Conservation (phyloP, 2,329 filamentous ascomycete genomes). For the Nothophoma quercina region DNA sequence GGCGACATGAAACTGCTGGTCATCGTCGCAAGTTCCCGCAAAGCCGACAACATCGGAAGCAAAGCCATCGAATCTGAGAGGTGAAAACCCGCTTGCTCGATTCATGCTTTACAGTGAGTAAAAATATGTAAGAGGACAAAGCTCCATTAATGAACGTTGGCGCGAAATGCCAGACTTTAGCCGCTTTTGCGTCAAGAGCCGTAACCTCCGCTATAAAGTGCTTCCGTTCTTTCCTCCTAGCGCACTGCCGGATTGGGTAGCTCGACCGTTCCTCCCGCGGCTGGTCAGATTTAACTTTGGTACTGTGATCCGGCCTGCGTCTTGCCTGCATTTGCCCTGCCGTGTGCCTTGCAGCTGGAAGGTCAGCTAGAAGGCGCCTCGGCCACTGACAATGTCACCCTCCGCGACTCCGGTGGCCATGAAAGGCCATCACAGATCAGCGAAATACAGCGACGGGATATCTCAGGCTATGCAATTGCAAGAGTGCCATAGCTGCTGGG, state of each 20-base stretch:
- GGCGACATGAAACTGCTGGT: constrained; percentile 1
- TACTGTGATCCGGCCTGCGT: constrained; percentile 1
- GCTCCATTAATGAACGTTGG: constrained; percentile 3
- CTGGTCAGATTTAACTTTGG: constrained; percentile 2
- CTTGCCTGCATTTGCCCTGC: constrained; percentile 4
- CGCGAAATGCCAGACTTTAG: constrained; percentile 1
- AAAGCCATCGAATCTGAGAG: neutral
- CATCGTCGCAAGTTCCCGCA: neutral
- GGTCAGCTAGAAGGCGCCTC: neutral
- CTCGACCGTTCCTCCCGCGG: constrained; percentile 9
- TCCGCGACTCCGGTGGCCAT: constrained; percentile 1
- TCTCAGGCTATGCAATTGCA: neutral
- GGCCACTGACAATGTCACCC: neutral
- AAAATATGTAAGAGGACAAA: neutral
- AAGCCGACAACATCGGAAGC: neutral
- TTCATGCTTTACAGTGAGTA: neutral
- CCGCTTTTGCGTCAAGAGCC: constrained; percentile 2
- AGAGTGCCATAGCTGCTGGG: constrained; percentile 3
- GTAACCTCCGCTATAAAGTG: neutral
- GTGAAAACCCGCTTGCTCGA: neutral
- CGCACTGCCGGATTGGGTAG: constrained; percentile 1
- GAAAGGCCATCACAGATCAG: neutral
- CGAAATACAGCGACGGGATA: neutral
- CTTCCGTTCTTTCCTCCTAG: constrained; percentile 4
- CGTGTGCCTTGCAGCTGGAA: constrained; percentile 14